phyloP scores from a whole-genome alignment of 345 rosid genomes.

The Aethionema arabicum region DNA sequence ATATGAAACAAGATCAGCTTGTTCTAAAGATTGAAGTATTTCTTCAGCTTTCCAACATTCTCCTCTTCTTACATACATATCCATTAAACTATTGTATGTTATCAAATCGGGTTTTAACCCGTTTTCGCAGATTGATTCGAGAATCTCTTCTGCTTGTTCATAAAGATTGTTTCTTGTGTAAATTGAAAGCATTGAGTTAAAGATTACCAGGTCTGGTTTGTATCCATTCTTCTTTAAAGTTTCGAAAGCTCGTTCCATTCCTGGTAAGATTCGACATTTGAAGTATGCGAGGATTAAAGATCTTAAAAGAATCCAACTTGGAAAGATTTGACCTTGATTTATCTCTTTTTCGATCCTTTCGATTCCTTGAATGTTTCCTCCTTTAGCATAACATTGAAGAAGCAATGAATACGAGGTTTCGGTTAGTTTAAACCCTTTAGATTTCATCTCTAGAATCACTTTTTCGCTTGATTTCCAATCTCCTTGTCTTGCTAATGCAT shows the following conservation, averaged over 20 bases:
- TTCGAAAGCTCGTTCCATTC: constrained; percentile 69
- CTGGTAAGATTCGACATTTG: constrained; percentile 63
- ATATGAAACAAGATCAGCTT: constrained; percentile 76
- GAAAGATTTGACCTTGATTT: constrained; percentile 59
- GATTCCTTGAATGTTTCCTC: constrained; percentile 65
- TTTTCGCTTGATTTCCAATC: constrained; percentile 78
- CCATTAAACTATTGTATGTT: constrained; percentile 88
- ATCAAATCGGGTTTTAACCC: constrained; percentile 78
- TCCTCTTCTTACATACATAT: constrained; percentile 80
- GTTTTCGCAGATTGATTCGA: constrained; percentile 48
- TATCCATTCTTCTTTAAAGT: constrained; percentile 58
- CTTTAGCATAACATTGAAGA: constrained; percentile 78
- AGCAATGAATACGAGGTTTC: constrained; percentile 76
- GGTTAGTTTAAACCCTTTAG: constrained; percentile 70
- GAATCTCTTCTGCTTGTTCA: constrained; percentile 55
- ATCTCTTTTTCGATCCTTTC: constrained; percentile 67
- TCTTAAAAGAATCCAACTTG: constrained; percentile 94
- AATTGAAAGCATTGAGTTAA: constrained; percentile 75
- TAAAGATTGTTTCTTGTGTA: constrained; percentile 67
- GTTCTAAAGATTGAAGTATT: constrained; percentile 52
- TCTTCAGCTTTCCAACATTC: constrained; percentile 91
- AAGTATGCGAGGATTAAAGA: constrained; percentile 66
- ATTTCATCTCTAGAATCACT: constrained; percentile 67
- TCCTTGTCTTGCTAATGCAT: constrained; percentile 78
- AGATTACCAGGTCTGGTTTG: constrained; percentile 79